Evolutionary conservation across 2,329 filamentous ascomycete genomes (phyloP).

Genomic region (Alternaria rosae): DNA sequence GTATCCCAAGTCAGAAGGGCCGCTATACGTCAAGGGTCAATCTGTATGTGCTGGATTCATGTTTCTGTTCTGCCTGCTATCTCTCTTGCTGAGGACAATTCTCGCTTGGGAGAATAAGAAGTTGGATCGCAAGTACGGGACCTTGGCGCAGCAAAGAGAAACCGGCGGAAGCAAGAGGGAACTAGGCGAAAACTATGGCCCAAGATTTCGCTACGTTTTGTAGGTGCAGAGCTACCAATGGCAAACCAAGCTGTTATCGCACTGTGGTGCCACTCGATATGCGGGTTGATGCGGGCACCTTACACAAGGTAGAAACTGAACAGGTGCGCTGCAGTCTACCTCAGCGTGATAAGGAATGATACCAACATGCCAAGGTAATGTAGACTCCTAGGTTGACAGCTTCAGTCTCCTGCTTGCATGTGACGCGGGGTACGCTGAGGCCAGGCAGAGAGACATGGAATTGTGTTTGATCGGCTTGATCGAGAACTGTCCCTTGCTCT

Average conservation of each 20-base stretch:
- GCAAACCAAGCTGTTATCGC: not conserved
- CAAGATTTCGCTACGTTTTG: constrained; percentile 43
- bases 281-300: not conserved
- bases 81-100: constrained; percentile 38
- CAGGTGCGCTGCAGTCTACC: too few species aligned
- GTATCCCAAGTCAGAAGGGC: constrained; percentile 42
- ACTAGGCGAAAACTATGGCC: constrained; percentile 46
- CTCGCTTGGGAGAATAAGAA: constrained; percentile 49
- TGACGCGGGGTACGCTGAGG: not conserved
- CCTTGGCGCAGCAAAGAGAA: constrained; percentile 36
- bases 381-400: too few species aligned
- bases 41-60: constrained; percentile 49
- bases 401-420: too few species aligned
- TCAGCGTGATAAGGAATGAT: too few species aligned
- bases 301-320: too few species aligned
- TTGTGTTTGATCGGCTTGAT: not conserved
- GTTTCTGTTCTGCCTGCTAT: constrained; percentile 46
- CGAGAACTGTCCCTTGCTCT: not conserved
- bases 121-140: constrained; percentile 44
- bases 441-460: not conserved
- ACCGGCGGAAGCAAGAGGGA: constrained; percentile 19
- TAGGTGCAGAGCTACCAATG: constrained; percentile 34
- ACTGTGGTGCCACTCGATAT: not conserved
- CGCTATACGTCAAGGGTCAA: constrained; percentile 47
- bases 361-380: too few species aligned